These are phyloP conservation scores for Boeremia exigua DNA, from an alignment of 2,329 filamentous ascomycete genomes.

Conservation along the genomic window DNA sequence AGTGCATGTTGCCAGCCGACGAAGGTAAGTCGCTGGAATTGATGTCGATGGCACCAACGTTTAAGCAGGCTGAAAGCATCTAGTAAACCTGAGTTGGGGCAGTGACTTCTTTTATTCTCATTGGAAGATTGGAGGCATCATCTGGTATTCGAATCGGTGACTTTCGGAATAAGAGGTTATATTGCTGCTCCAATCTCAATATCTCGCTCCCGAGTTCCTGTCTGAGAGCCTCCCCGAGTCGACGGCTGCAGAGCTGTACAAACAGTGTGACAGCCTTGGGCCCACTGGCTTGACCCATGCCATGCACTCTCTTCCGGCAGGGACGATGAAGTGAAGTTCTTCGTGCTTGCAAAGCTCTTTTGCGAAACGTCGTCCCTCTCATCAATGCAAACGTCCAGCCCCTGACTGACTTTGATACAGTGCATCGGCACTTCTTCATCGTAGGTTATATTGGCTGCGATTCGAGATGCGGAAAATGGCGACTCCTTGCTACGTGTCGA, in stretches of 20 bases:
- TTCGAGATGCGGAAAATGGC: constrained; percentile 7
- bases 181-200: constrained; percentile 14
- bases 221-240: constrained; percentile 9
- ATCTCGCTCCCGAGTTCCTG: constrained; percentile 8
- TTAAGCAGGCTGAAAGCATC: neutral
- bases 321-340: constrained; percentile 26
- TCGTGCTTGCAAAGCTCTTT: constrained; percentile 27
- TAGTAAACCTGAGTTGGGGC: neutral
- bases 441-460: constrained; percentile 7
- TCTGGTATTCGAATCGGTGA: neutral
- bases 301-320: constrained; percentile 6
- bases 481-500: constrained; percentile 9
- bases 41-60: neutral
- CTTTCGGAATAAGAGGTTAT: neutral
- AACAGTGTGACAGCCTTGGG: constrained; percentile 25
- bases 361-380: constrained; percentile 27
- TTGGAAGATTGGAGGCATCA: neutral
- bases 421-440: constrained; percentile 25
- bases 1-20: neutral
- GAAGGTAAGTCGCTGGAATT: neutral
- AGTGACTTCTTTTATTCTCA: neutral
- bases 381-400: constrained; percentile 28
- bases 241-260: constrained; percentile 22
- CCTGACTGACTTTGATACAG: constrained; percentile 31
- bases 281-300: constrained; percentile 19